Percentiles rank a stretch among this genome's conserved stretches.
These are phyloP conservation scores for Pycnococcus provasolii DNA, from an alignment of 139 green algal genomes.

Conservation along the genomic window DNA sequence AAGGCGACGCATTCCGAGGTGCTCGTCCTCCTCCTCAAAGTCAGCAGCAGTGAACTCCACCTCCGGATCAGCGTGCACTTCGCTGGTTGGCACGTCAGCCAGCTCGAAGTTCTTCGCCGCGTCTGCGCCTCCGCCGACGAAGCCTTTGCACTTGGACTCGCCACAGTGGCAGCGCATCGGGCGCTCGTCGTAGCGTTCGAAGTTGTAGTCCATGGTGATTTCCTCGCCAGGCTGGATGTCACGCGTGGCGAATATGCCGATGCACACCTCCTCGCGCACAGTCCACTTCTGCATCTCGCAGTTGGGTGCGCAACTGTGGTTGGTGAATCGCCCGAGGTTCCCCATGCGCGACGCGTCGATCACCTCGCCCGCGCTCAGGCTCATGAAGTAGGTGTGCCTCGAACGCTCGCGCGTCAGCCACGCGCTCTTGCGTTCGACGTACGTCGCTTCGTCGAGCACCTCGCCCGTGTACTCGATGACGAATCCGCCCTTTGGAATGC, in stretches of 20 bases:
- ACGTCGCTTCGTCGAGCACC: conserved; percentile 92
- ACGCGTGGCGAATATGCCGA: conserved; percentile 72
- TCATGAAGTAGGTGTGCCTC: conserved; percentile 99
- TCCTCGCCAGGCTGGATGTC: conserved; percentile 64
- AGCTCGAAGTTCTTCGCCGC: neutral
- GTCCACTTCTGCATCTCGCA: conserved; percentile 98
- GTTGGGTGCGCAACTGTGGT: conserved; percentile 97
- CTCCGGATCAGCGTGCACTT: neutral
- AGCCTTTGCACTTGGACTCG: conserved; percentile 50
- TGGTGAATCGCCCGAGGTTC: conserved; percentile 92
- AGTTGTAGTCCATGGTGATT: conserved; percentile 99
- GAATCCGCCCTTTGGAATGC: conserved; percentile 73
- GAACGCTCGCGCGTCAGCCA: conserved; percentile 49
- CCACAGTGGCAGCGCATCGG: conserved; percentile 55
- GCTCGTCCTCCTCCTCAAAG: neutral
- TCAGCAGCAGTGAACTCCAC: neutral
- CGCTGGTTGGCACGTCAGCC: neutral
- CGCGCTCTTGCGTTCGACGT: conserved; percentile 57
- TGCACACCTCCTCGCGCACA: conserved; percentile 84
- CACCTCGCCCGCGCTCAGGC: conserved; percentile 87
- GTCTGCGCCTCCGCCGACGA: conserved; percentile 55
- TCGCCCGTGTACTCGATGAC: conserved; percentile 96
- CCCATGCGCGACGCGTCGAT: conserved; percentile 84
- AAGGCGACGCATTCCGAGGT: neutral
- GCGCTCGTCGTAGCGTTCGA: conserved; percentile 89